These are phyloP conservation scores for Emmonsiellopsis sp. DNA, from an alignment of 2,329 filamentous ascomycete species.

Conservation along the genomic window DNA sequence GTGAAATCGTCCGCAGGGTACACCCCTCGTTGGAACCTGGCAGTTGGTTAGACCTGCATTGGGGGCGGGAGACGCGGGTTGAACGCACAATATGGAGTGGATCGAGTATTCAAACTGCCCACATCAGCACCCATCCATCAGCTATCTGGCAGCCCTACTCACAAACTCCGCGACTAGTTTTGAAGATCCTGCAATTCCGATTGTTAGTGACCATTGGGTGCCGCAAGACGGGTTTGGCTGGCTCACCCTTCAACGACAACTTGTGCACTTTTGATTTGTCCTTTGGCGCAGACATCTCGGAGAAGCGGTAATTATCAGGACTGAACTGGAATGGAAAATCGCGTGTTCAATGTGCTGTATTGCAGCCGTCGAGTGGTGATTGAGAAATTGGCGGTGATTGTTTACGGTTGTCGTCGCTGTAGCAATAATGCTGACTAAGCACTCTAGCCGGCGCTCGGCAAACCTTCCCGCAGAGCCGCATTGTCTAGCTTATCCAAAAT, in stretches of 20 bases:
- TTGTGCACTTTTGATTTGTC: constrained; percentile 89
- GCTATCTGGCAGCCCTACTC: constrained; percentile 31
- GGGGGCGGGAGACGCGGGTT: background rate
- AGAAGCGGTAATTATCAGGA: background rate
- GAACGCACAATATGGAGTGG: constrained; percentile 77
- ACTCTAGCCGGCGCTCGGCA: background rate
- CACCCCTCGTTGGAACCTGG: constrained; percentile 70
- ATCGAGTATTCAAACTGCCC: constrained; percentile 85
- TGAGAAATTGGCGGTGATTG: constrained; percentile 16
- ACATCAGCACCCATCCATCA: background rate
- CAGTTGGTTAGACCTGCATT: background rate
- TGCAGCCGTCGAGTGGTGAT: background rate
- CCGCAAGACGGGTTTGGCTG: background rate
- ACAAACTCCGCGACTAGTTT: constrained; percentile 95
- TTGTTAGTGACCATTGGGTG: background rate
- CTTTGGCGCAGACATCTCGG: constrained; percentile 39
- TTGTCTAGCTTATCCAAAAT: background rate
- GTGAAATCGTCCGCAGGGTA: constrained; percentile 96
- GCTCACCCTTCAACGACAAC: constrained; percentile 57
- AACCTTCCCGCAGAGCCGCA: background rate
- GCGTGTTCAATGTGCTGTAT: background rate
- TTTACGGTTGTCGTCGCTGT: constrained; percentile 29
- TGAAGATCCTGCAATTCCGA: constrained; percentile 48
- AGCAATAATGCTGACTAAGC: constrained; percentile 19
- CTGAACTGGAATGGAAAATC: background rate